These are phyloP conservation scores for Cladosporium sp. DNA, from an alignment of 2,329 filamentous ascomycete species.

Conservation along the genomic window DNA sequence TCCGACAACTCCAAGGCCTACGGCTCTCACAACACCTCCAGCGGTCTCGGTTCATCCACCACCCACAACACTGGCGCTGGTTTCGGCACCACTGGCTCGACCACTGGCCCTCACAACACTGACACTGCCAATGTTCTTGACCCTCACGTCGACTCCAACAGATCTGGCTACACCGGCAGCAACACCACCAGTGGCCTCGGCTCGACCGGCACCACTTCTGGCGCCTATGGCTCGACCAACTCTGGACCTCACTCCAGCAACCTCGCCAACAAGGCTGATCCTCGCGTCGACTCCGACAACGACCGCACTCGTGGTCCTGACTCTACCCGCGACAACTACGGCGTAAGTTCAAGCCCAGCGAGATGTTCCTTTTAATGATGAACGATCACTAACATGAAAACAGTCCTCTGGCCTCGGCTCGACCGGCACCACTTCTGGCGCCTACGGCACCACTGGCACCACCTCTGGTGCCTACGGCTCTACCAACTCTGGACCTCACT, in stretches of 20 bases:
- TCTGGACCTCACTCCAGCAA: constrained; percentile 10
- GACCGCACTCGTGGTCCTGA: constrained; percentile 10
- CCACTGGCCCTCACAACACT: constrained; percentile 24
- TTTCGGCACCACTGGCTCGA: constrained; percentile 1
- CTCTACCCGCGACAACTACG: constrained; percentile 20
- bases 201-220: not conserved
- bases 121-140: constrained; percentile 25
- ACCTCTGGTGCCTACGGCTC: constrained; percentile 26
- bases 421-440: constrained; percentile 7
- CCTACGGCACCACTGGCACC: constrained; percentile 25
- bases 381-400: not conserved
- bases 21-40: constrained; percentile 20
- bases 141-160: constrained; percentile 24
- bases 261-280: constrained; percentile 14
- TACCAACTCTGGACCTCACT: constrained; percentile 6
- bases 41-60: constrained; percentile 24
- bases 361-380: not conserved
- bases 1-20: constrained; percentile 22
- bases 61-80: not conserved
- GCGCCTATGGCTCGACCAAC: not conserved
- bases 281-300: constrained; percentile 17
- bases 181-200: constrained; percentile 3
- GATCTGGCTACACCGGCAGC: constrained; percentile 12
- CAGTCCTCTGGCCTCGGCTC: constrained; percentile 4
- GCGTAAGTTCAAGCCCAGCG: not conserved